Base-by-base conservation (phyloP, 1,284 basidiomycete genomes). In the Bjerkandera adusta region DNA sequence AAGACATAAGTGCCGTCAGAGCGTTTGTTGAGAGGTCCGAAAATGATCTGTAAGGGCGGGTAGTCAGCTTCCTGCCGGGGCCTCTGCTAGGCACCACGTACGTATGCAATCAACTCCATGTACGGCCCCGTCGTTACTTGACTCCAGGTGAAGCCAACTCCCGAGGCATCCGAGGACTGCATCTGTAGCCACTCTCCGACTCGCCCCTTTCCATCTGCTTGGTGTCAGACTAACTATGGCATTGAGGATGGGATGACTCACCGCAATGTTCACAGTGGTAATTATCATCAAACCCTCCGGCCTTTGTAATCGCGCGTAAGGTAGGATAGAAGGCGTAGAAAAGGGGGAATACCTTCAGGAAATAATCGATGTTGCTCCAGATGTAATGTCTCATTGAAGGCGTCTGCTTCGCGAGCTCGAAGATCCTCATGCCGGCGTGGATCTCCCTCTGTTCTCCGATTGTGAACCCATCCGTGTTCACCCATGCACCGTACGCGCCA, bases 381-480 rank as follows among this genome's bases (percentile, higher is more conserved):
- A 77, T 61, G 44, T 72, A 72, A 51, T 77, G 75, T 16, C 63
- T 59, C 36, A 75, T 57, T 25, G 66, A 57, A 7, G 58, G 56
- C 1, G 54, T 60, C 35, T 70, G 64, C 51, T 73, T 70, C 4
- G 76, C 73, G 16, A 69, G 57, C 53, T 79, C 74, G 51, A 72
- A 78, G 10, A 77, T 70, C 20, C 71, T 63, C 47, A 76, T 67
- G 0, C 70, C 72, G 15, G 60, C 54, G 46, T 65, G 73, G 0
- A 70, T 64, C 53, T 75, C 73, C 47, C 62, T 66, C 53, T 68
- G 55, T 52, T 74, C 69, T 8, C 73, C 73, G 11, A 74, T 65
- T 1, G 69, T 71, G 57, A 72, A 75, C 5, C 69, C 68, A 51
- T 76, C 73, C 7, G 71, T 72, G 55, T 76, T 76, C 38, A 75